Evolutionary conservation across 148 eudicot species (phyloP).

Genomic region (Arctostaphylos glauca): DNA sequence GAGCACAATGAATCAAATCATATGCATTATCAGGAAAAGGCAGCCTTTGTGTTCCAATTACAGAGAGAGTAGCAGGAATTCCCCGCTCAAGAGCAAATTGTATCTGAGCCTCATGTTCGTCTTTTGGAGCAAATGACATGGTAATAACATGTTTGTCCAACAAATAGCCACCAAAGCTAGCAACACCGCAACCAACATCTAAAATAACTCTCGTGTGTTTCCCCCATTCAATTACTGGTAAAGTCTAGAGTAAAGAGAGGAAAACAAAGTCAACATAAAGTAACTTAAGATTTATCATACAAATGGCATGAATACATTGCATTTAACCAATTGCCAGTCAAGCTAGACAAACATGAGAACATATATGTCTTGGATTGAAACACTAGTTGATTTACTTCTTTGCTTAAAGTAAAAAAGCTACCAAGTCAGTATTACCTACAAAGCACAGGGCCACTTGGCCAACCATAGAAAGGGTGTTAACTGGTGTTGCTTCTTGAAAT

Average conservation of each 20-base stretch:
- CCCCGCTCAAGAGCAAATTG: constrained; percentile 99
- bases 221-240: constrained; percentile 77
- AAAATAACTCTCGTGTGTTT: constrained; percentile 78
- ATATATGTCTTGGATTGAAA: background rate
- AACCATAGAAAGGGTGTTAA: background rate
- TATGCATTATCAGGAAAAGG: constrained; percentile 87
- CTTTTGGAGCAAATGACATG: constrained; percentile 97
- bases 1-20: constrained; percentile 95
- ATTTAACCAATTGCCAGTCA: background rate
- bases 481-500: background rate
- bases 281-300: background rate
- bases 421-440: background rate
- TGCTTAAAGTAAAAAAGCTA: background rate
- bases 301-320: constrained; percentile 7
- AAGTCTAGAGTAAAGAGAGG: constrained; percentile 41
- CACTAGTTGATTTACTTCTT: background rate
- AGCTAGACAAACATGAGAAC: background rate
- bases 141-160: constrained; percentile 87
- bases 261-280: constrained; percentile 8
- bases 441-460: constrained; percentile 1
- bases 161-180: constrained; percentile 97
- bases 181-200: constrained; percentile 99
- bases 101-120: constrained; percentile 97
- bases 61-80: constrained; percentile 89
- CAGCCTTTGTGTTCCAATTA: constrained; percentile 91